Evolutionary conservation across 2,329 filamentous ascomycete species (phyloP).

Genomic region (Diaporthe sp.): DNA sequence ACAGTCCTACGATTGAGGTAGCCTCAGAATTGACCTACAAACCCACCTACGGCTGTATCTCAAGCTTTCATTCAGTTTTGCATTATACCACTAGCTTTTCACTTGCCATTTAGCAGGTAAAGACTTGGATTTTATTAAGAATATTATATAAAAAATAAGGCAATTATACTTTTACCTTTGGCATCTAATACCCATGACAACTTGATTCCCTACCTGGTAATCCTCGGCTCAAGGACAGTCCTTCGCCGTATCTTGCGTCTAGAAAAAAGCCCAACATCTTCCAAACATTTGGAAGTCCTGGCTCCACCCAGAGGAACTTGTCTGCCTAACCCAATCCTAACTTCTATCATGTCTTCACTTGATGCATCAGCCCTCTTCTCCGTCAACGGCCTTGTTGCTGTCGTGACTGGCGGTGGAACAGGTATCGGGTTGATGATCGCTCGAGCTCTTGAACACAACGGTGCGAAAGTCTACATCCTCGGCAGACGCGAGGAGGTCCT

Average conservation of each 20-base stretch:
- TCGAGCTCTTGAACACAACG: slow-evolving; percentile 42
- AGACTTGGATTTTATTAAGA: background rate
- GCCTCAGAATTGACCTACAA: background rate
- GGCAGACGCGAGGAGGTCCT: slow-evolving; percentile 58
- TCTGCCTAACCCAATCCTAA: background rate
- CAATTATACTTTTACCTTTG: background rate
- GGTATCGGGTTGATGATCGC: slow-evolving; percentile 43
- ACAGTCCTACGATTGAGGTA: too few species aligned
- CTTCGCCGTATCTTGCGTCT: background rate
- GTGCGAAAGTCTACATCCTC: slow-evolving; percentile 61
- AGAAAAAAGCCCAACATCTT: background rate
- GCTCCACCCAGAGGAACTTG: background rate
- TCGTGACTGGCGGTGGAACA: slow-evolving; percentile 37
- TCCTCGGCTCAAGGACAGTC: background rate
- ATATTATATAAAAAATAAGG: background rate
- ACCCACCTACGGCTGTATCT: background rate
- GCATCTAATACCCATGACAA: background rate
- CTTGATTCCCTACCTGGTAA: background rate
- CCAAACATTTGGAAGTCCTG: background rate
- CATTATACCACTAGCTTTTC: background rate
- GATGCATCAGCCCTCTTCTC: slow-evolving; percentile 24
- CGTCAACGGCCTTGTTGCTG: slow-evolving; percentile 33
- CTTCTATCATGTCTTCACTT: slow-evolving; percentile 1
- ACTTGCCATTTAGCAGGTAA: background rate
- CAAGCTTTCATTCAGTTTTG: background rate